Evolutionary conservation across 177 flowering plant species (phyloP).

Genomic region (Tripterygium wilfordii): DNA sequence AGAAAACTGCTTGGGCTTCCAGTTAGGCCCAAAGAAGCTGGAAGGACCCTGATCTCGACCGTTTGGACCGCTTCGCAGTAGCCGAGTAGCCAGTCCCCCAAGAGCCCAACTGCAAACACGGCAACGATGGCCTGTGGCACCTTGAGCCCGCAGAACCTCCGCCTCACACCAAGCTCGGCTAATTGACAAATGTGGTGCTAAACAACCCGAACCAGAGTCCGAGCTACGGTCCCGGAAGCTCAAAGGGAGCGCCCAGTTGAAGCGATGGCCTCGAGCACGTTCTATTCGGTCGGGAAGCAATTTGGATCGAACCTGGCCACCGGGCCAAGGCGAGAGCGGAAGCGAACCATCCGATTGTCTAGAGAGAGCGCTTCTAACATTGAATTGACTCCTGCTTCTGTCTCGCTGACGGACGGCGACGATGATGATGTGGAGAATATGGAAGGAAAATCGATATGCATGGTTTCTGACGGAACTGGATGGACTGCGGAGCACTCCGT

Average conservation of each 20-base stretch:
- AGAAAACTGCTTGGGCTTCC: no score
- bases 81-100: no score
- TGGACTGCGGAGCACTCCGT: slow-evolving; percentile 96
- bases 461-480: slow-evolving; percentile 74
- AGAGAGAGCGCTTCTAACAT: background rate
- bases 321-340: slow-evolving; percentile 2
- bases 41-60: no score
- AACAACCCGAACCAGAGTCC: slow-evolving; percentile 26
- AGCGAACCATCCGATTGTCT: background rate
- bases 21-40: no score
- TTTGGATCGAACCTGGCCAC: slow-evolving; percentile 42
- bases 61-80: no score
- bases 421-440: background rate
- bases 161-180: background rate
- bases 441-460: slow-evolving; percentile 7
- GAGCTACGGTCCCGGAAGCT: slow-evolving; percentile 29
- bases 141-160: background rate
- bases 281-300: slow-evolving; percentile 69
- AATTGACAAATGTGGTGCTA: no score
- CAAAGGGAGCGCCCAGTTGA: slow-evolving; percentile 56
- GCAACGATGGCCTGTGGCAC: no score
- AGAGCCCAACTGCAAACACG: no score
- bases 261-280: slow-evolving; percentile 84
- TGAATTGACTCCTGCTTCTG: no score
- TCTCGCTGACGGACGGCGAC: no score